Evolutionary conservation across 1,284 basidiomycete genomes (phyloP).

Genomic region (Golubevia pallescens): DNA sequence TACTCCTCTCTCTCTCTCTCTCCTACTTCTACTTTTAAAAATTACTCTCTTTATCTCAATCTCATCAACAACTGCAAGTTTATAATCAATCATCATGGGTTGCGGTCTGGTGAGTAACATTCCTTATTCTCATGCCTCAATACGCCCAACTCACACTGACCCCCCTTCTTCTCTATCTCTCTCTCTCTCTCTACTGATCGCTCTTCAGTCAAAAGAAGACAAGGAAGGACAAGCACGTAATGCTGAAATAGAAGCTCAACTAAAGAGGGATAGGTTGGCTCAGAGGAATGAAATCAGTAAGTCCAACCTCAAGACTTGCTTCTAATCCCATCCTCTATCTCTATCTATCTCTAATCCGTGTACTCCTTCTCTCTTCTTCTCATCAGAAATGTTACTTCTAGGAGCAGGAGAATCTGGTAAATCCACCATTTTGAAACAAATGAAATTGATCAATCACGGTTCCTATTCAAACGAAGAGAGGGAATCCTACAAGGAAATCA

Average conservation of each 20-base stretch:
- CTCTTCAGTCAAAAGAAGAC: constrained; percentile 34
- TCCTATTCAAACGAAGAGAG: constrained; percentile 47
- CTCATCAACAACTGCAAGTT: no score
- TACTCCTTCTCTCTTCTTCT: constrained; percentile 1
- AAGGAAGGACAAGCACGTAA: constrained; percentile 47
- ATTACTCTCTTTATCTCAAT: no score
- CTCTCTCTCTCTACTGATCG: no score
- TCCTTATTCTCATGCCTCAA: no score
- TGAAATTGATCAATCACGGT: constrained; percentile 55
- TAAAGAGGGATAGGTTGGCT: constrained; percentile 49
- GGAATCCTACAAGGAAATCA: constrained; percentile 58
- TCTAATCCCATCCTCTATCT: background rate
- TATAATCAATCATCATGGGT: constrained; percentile 20
- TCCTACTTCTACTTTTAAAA: background rate
- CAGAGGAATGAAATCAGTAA: constrained; percentile 51
- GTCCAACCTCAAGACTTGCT: no score
- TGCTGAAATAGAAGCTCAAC: constrained; percentile 53
- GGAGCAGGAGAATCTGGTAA: constrained; percentile 58
- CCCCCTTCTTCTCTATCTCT: no score
- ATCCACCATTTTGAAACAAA: constrained; percentile 57
- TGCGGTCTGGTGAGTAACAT: constrained; percentile 20
- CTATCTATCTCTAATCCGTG: background rate
- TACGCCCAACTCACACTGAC: no score
- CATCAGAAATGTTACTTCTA: constrained; percentile 48
- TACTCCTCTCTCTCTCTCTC: no score